Evolutionary conservation across 2,329 filamentous ascomycete species (phyloP).

Genomic region (Cladosporium sp.): DNA sequence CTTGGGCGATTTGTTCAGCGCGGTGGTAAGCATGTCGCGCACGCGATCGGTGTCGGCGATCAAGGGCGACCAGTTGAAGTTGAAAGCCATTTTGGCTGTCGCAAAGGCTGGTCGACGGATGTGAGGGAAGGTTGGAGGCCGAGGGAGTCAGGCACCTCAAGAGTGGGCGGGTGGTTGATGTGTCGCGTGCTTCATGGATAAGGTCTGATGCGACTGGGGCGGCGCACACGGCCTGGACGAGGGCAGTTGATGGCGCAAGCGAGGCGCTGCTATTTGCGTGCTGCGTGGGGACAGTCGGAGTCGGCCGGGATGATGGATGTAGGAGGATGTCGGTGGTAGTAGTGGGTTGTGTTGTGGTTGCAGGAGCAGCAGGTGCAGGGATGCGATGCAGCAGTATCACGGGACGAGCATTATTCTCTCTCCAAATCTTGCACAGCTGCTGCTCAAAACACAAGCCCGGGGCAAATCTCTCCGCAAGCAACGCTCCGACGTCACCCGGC

Average conservation of each 20-base stretch:
- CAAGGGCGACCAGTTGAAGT: slow-evolving; percentile 99
- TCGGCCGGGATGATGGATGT: neutral
- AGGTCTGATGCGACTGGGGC: slow-evolving; percentile 7
- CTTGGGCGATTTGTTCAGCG: slow-evolving; percentile 96
- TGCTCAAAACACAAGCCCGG: neutral
- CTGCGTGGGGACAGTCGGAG: neutral
- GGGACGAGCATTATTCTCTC: neutral
- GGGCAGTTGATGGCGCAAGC: neutral
- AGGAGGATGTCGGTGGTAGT: too few relatives aligned
- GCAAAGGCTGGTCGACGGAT: neutral
- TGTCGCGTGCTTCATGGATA: slow-evolving; percentile 29
- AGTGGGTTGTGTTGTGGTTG: neutral
- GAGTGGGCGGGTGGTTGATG: slow-evolving; percentile 1
- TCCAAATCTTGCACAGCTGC: neutral
- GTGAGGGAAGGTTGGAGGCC: neutral
- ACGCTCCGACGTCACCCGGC: neutral
- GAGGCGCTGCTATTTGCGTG: neutral
- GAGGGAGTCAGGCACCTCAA: slow-evolving; percentile 10
- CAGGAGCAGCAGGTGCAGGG: neutral
- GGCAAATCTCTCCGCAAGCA: neutral
- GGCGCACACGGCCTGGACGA: slow-evolving; percentile 2
- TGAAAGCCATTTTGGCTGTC: slow-evolving; percentile 79
- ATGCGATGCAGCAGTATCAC: neutral
- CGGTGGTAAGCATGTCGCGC: slow-evolving; percentile 89
- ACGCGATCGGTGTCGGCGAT: slow-evolving; percentile 92